These are phyloP conservation scores for Tolypocladium nubicola DNA, from an alignment of 2,329 filamentous ascomycete genomes.

Conservation along the genomic window DNA sequence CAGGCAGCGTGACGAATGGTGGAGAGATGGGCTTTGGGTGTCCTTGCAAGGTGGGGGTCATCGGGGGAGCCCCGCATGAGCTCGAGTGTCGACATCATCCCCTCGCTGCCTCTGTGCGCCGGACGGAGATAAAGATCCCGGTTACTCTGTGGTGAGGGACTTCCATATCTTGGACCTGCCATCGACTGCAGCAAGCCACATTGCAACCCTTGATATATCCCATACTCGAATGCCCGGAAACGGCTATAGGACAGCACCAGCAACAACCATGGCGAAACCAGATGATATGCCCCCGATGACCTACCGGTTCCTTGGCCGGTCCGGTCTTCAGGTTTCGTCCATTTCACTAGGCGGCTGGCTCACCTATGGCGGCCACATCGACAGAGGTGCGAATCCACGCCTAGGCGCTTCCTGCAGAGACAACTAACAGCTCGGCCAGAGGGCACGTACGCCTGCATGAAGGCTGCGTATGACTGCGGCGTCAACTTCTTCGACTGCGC, in stretches of 20 bases:
- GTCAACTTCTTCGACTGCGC: constrained; percentile 56
- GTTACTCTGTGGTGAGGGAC: neutral
- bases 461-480: constrained; percentile 47
- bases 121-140: neutral
- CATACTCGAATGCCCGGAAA: neutral
- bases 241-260: neutral
- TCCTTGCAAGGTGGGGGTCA: neutral
- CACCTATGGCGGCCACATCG: constrained; percentile 65
- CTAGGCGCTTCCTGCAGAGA: neutral
- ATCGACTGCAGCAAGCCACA: neutral
- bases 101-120: neutral
- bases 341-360: constrained; percentile 65
- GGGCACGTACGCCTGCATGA: constrained; percentile 47
- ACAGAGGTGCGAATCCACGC: constrained; percentile 39
- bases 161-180: neutral
- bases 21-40: neutral
- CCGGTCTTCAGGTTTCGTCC: constrained; percentile 63
- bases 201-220: neutral
- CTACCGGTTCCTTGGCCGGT: constrained; percentile 61
- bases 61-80: neutral
- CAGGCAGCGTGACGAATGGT: neutral
- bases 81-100: neutral
- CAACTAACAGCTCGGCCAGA: constrained; percentile 10
- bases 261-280: constrained; percentile 25
- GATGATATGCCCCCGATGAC: constrained; percentile 46